These are phyloP conservation scores for Paracoccidioides brasiliensis DNA, from an alignment of 2,329 filamentous ascomycete genomes.

Conservation along the genomic window DNA sequence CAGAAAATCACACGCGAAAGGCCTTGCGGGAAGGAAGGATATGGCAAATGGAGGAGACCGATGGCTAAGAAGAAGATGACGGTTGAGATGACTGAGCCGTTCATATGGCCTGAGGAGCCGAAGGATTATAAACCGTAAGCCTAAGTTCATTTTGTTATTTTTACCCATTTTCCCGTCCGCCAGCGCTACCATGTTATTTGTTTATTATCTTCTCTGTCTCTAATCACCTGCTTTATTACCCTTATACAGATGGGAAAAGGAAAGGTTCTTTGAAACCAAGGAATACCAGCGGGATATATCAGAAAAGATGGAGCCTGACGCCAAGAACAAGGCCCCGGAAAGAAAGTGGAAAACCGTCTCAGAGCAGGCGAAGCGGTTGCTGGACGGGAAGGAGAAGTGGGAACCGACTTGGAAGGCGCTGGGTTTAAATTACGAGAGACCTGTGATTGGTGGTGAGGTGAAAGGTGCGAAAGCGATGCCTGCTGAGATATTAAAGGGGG, in stretches of 20 bases:
- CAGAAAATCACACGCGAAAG: slow-evolving; percentile 42
- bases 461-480: background rate
- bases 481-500: background rate
- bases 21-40: slow-evolving; percentile 25
- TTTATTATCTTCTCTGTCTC: background rate
- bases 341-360: slow-evolving; percentile 37
- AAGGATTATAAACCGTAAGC: slow-evolving; percentile 46
- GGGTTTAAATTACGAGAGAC: slow-evolving; percentile 26
- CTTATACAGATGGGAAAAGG: slow-evolving; percentile 45
- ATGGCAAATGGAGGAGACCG: slow-evolving; percentile 54
- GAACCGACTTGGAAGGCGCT: slow-evolving; percentile 36
- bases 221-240: slow-evolving; percentile 3
- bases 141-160: slow-evolving; percentile 3
- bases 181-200: background rate
- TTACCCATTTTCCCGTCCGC: background rate
- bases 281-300: slow-evolving; percentile 34
- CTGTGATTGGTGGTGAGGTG: slow-evolving; percentile 9
- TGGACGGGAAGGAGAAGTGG: slow-evolving; percentile 52
- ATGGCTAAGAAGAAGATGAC: slow-evolving; percentile 82
- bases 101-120: slow-evolving; percentile 70
- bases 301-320: slow-evolving; percentile 23
- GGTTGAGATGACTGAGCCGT: slow-evolving; percentile 74
- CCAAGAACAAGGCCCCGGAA: slow-evolving; percentile 28
- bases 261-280: slow-evolving; percentile 43
- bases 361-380: slow-evolving; percentile 49